Conservation (phyloP, 306 rosid genomes). For the Hippophae tibetana region DNA sequence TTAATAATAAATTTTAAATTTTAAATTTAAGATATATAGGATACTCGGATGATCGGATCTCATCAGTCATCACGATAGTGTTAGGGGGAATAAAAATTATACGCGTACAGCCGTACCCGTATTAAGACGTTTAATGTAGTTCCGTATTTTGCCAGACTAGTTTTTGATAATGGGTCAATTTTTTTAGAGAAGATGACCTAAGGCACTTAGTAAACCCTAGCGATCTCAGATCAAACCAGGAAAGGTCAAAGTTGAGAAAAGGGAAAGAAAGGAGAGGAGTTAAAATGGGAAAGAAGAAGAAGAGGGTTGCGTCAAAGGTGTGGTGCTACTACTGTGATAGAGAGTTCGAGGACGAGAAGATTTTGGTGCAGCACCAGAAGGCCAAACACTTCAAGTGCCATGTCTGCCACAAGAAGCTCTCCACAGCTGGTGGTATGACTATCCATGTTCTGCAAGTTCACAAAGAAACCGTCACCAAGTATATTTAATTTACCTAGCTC, state of each 20-base stretch:
- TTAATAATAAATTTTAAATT: too few relatives aligned
- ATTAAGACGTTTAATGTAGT: too few relatives aligned
- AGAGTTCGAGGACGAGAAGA: constrained; percentile 97
- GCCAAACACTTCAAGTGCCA: constrained; percentile 98
- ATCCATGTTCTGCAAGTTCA: constrained; percentile 98
- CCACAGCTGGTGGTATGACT: constrained; percentile 98
- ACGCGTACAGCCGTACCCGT: too few relatives aligned
- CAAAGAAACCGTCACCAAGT: constrained; percentile 94
- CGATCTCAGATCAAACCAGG: not conserved
- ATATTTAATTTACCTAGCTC: not conserved
- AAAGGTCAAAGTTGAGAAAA: not conserved
- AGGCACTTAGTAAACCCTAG: not conserved
- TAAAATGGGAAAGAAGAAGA: constrained; percentile 91
- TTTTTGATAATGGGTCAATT: too few relatives aligned
- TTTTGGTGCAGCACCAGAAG: constrained; percentile 95
- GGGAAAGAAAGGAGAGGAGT: not conserved
- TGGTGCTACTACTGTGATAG: constrained; percentile 99
- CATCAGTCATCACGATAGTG: too few relatives aligned
- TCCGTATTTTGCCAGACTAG: too few relatives aligned
- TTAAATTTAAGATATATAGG: too few relatives aligned
- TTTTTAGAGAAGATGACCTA: too few relatives aligned
- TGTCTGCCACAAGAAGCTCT: constrained; percentile 96
- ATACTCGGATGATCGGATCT: too few relatives aligned
- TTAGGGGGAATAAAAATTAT: too few relatives aligned
- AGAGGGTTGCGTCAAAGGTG: constrained; percentile 85